Evolutionary conservation across 805 yeast species (phyloP).

Genomic region (Lachancea sp.): DNA sequence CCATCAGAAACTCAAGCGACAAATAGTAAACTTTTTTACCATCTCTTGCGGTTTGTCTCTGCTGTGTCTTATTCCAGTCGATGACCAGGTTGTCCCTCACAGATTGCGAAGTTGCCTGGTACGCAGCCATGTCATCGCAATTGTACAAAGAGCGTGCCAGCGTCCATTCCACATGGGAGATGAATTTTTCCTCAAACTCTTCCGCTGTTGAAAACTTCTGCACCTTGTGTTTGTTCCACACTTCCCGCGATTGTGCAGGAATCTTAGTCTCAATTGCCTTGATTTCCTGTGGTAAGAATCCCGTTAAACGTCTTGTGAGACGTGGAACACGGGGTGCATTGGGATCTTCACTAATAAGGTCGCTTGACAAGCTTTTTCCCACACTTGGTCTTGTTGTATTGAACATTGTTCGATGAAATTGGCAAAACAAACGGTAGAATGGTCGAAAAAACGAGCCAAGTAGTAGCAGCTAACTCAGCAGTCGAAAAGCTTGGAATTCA

Average conservation of each 20-base stretch:
- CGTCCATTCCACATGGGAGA: slow-evolving; percentile 83
- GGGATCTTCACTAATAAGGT: slow-evolving; percentile 28
- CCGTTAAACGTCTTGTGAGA: slow-evolving; percentile 70
- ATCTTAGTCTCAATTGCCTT: slow-evolving; percentile 74
- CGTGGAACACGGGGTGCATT: slow-evolving; percentile 38
- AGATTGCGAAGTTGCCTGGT: slow-evolving; percentile 77
- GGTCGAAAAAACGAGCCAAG: background rate
- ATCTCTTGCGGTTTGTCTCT: slow-evolving; percentile 73
- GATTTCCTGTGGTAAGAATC: slow-evolving; percentile 86
- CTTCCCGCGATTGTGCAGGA: slow-evolving; percentile 68
- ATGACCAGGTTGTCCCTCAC: slow-evolving; percentile 73
- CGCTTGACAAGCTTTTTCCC: slow-evolving; percentile 22
- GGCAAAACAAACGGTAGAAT: background rate
- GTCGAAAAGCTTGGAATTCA: no score
- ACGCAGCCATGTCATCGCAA: slow-evolving; percentile 88
- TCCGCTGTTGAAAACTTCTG: slow-evolving; percentile 44
- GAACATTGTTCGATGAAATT: slow-evolving; percentile 10
- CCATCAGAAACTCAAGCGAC: slow-evolving; percentile 87
- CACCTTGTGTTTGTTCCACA: slow-evolving; percentile 69
- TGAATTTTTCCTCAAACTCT: slow-evolving; percentile 61
- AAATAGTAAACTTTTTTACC: slow-evolving; percentile 82
- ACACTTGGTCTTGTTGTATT: slow-evolving; percentile 13
- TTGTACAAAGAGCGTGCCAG: slow-evolving; percentile 89
- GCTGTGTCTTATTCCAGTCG: slow-evolving; percentile 93
- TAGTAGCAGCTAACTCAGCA: no score